Evolutionary conservation across 2,329 filamentous ascomycete genomes (phyloP), one percentile per base, ranked within the genome.

Genomic region (Leptographium lundbergii): DNA sequence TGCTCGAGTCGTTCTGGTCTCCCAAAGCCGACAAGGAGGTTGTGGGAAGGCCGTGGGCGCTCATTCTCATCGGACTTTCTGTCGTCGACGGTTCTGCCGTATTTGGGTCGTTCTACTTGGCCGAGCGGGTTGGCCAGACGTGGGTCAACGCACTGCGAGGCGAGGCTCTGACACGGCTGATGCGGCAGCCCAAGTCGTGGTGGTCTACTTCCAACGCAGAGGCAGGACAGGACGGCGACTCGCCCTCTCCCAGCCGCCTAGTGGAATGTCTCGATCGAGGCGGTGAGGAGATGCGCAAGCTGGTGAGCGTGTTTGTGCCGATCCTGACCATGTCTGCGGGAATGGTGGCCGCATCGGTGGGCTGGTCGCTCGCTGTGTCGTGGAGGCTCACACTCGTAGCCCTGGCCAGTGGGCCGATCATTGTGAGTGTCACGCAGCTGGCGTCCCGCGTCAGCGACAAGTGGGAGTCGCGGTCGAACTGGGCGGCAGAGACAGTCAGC

Each of bases 321-420:
- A 82, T 87, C 57, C 70, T 87, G 0, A 76, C 91, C 17, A 81
- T 86, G 11, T 84, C 88, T 4, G 67, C 76, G 0, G 71, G 82
- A 57, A 91, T 95, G 78, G 77, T 88, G 22, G 59, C 73, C 0
- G 79, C 87, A n/a, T 84, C 89, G 0, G 66, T 94, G 7, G 66
- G 80, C 2, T 96, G 91, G 91, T 85, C 89, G 4, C 70, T 95
- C 19, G 69, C 77, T 0, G 80, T 87, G 34, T 86, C 85, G 52
- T 96, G 91, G 90, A 87, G 87, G 67, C 75, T 96, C 34, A 89
- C 89, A 0, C 75, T 96, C 0, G 86, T 96, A 17, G 82, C 87
- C 1, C 73, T 96, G 7, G 78, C 83, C 0, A 82, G 82, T 53
- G 75, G 81, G 0, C 89, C 90, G 0, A 78, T 95, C 52, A 82